These are phyloP conservation scores for Globisporangium mamillatum DNA, from an alignment of 352 stramenopile genomes.

Conservation along the genomic window DNA sequence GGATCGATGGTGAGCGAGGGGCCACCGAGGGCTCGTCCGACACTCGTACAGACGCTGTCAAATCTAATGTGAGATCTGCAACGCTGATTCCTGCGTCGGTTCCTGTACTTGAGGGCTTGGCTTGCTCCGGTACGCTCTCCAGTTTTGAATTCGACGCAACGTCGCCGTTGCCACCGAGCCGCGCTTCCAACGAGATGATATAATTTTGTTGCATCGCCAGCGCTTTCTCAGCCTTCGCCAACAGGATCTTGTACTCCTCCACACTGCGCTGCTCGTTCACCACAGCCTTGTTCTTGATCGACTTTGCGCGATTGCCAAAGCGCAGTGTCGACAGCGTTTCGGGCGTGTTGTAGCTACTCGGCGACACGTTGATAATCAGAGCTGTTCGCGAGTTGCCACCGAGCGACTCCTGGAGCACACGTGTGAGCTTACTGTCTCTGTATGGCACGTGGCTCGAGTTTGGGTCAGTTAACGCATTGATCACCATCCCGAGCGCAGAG, in stretches of 20 bases:
- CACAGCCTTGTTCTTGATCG: conserved; percentile 94
- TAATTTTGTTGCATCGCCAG: conserved; percentile 80
- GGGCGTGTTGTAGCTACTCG: conserved; percentile 84
- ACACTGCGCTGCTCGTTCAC: conserved; percentile 91
- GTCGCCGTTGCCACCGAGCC: conserved; percentile 30
- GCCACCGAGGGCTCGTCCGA: neutral
- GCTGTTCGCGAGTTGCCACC: conserved; percentile 93
- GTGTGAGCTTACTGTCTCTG: conserved; percentile 90
- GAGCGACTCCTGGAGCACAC: conserved; percentile 91
- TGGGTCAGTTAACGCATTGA: conserved; percentile 91
- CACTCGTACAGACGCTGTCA: conserved; percentile 15
- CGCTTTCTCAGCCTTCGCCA: conserved; percentile 80
- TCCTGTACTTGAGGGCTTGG: neutral
- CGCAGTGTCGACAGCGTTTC: conserved; percentile 93
- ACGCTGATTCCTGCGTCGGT: conserved; percentile 7
- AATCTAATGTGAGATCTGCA: conserved; percentile 27
- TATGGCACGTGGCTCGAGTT: conserved; percentile 84
- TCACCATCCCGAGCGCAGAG: conserved; percentile 92
- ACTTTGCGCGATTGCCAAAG: conserved; percentile 92
- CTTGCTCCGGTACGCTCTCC: neutral
- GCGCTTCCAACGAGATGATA: conserved; percentile 77
- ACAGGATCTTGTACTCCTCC: conserved; percentile 87
- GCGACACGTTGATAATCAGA: conserved; percentile 92
- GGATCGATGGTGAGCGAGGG: conserved; percentile 43
- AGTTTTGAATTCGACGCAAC: neutral